These are phyloP conservation scores for Anisodus tanguticus DNA, from an alignment of 257 asterid genomes.

Conservation along the genomic window DNA sequence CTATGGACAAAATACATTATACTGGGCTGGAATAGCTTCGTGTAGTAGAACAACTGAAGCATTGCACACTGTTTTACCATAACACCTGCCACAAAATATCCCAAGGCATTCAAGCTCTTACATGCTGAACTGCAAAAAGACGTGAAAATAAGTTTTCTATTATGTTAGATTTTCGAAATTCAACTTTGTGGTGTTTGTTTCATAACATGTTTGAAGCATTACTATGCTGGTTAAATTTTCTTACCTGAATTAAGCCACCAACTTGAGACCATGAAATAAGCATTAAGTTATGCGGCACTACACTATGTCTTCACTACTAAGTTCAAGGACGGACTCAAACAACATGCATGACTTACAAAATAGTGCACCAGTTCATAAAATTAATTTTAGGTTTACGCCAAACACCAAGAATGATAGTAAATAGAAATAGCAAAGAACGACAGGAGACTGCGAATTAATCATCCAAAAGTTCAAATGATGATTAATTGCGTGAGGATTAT, in stretches of 20 bases:
- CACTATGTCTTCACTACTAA: neutral
- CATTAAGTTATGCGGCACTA: neutral
- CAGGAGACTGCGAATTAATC: slow-evolving; percentile 31
- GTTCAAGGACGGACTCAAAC: neutral
- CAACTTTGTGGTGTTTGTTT: neutral
- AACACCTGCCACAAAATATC: neutral
- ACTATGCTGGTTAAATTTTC: neutral
- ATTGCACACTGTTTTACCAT: neutral
- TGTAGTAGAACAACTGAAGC: neutral
- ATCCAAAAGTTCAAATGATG: slow-evolving; percentile 35
- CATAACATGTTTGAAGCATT: neutral
- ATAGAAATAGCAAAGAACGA: slow-evolving; percentile 43
- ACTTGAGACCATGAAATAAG: neutral
- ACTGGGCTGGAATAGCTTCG: neutral
- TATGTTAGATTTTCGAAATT: neutral
- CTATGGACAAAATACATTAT: neutral
- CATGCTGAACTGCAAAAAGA: neutral
- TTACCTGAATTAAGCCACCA: neutral
- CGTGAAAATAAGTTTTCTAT: neutral
- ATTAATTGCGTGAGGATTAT: slow-evolving; percentile 45
- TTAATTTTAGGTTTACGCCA: slow-evolving; percentile 23
- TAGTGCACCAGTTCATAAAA: slow-evolving; percentile 30
- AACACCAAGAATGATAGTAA: slow-evolving; percentile 25
- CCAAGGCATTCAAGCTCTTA: neutral
- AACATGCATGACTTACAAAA: slow-evolving; percentile 26